A percentile compares a stretch with the other conserved stretches of the same genome.
Conservation (phyloP, 805 yeast genomes). For the Metahyphopichia silvanorum region DNA sequence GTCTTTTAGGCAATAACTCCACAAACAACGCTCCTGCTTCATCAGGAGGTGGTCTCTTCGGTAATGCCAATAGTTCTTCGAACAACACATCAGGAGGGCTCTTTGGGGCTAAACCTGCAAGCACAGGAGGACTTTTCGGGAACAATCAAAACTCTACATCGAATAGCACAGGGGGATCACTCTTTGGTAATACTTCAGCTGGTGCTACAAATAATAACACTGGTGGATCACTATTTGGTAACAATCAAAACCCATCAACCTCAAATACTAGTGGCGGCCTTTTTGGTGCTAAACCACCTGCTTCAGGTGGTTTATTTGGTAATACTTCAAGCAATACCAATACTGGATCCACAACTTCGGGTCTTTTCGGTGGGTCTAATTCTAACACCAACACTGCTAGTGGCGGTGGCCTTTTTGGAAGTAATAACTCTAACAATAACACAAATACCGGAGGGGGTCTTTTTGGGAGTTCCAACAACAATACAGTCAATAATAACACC, state of each 20-base stretch:
- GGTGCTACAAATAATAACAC: slow-evolving; percentile 25
- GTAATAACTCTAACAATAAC: slow-evolving; percentile 2
- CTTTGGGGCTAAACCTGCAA: slow-evolving; percentile 15
- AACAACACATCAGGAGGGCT: slow-evolving; percentile 10
- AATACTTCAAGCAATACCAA: slow-evolving; percentile 7
- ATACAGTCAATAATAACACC: slow-evolving; percentile 9
- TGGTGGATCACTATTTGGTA: slow-evolving; percentile 23
- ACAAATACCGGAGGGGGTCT: slow-evolving; percentile 8
- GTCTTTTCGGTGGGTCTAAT: slow-evolving; percentile 7
- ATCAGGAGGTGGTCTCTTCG: slow-evolving; percentile 5
- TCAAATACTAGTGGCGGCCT: slow-evolving; percentile 18
- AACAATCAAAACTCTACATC: too few relatives aligned
- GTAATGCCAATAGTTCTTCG: background rate
- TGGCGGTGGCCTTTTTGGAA: slow-evolving; percentile 22
- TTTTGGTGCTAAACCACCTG: slow-evolving; percentile 16
- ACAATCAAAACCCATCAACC: slow-evolving; percentile 5
- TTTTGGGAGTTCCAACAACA: slow-evolving; percentile 14
- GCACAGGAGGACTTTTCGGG: slow-evolving; percentile 22
- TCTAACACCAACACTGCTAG: slow-evolving; percentile 5
- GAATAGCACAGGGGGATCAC: slow-evolving; percentile 6
- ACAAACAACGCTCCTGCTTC: slow-evolving; percentile 1
- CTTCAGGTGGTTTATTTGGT: slow-evolving; percentile 24
- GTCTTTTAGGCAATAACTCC: slow-evolving; percentile 3
- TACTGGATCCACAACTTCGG: too few relatives aligned
- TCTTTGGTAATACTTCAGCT: slow-evolving; percentile 19